Conservation (phyloP, 2,329 filamentous ascomycete genomes). For the Calcarisporium arbuscula region DNA sequence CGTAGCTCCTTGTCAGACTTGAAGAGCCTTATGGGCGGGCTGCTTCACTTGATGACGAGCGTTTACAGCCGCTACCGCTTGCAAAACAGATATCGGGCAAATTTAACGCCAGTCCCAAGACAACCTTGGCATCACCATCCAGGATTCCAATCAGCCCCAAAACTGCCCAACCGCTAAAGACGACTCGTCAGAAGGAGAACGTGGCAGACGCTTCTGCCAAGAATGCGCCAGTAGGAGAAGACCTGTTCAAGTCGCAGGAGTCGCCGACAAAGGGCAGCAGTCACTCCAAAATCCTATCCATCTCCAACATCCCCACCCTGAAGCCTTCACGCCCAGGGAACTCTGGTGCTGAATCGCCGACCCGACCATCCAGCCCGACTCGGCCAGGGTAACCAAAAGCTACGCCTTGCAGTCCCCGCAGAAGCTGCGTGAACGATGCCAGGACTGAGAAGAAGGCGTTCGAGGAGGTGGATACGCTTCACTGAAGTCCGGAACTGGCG, state of each 20-base stretch:
- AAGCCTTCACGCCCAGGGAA: constrained; percentile 29
- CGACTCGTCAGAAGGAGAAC: constrained; percentile 42
- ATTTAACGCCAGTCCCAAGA: constrained; percentile 46
- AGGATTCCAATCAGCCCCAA: constrained; percentile 47
- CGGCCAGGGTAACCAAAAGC: constrained; percentile 37
- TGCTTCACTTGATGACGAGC: constrained; percentile 39
- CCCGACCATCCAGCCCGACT: constrained; percentile 21
- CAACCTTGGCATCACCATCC: constrained; percentile 37
- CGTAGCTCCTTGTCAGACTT: constrained; percentile 90
- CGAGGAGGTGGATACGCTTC: constrained; percentile 61
- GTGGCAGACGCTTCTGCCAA: constrained; percentile 17
- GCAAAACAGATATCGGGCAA: constrained; percentile 50
- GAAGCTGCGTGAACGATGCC: constrained; percentile 77
- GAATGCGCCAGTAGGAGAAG: constrained; percentile 10
- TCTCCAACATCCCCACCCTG: constrained; percentile 49
- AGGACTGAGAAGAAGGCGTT: constrained; percentile 73
- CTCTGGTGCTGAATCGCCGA: constrained; percentile 17
- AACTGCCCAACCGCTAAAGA: constrained; percentile 29
- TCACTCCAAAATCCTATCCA: constrained; percentile 46
- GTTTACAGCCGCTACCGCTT: constrained; percentile 43
- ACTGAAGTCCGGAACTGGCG: constrained; percentile 67
- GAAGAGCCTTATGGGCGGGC: constrained; percentile 60
- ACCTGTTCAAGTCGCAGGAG: constrained; percentile 12
- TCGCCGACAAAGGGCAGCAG: constrained; percentile 21
- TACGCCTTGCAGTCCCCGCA: constrained; percentile 66